Conservation (phyloP, 2,329 filamentous ascomycete species). For the Diaporthe ampelina region DNA sequence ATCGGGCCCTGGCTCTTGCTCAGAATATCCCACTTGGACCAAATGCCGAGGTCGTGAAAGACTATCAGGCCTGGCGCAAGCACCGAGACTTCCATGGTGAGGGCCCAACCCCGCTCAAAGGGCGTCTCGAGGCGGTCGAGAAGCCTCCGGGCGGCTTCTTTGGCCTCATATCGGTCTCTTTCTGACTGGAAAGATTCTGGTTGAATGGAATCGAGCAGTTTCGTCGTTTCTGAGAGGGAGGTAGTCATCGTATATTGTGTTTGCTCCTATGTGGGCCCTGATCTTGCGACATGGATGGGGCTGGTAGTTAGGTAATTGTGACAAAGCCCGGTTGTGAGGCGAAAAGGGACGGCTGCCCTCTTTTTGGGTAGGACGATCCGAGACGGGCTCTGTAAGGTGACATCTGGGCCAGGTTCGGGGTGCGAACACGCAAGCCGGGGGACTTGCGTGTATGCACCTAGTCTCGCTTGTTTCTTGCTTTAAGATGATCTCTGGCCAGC, state of each 20-base stretch:
- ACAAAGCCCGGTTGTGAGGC: conserved; percentile 2
- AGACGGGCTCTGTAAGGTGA: background rate
- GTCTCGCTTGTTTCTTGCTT: background rate
- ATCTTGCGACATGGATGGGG: background rate
- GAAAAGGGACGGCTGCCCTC: background rate
- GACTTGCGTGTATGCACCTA: background rate
- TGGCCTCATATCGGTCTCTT: conserved; percentile 8
- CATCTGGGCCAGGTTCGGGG: background rate
- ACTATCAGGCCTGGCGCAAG: conserved; percentile 50
- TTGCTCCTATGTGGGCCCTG: background rate
- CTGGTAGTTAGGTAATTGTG: conserved; percentile 18
- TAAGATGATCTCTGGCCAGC: background rate
- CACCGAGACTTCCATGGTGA: conserved; percentile 50
- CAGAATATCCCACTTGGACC: conserved; percentile 49
- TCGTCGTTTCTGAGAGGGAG: background rate
- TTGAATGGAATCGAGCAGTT: background rate
- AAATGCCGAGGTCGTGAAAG: conserved; percentile 50
- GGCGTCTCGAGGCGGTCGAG: conserved; percentile 47
- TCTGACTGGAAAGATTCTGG: background rate
- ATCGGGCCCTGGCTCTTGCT: conserved; percentile 43
- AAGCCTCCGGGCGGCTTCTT: conserved; percentile 22
- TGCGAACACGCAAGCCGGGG: background rate
- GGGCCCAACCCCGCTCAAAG: conserved; percentile 50
- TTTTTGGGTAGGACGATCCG: background rate
- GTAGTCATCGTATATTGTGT: background rate